Percentiles rank a stretch among this genome's conserved stretches.
phyloP scores from a whole-genome alignment of 2,329 filamentous ascomycete species.

The Eurotiales sp. region DNA sequence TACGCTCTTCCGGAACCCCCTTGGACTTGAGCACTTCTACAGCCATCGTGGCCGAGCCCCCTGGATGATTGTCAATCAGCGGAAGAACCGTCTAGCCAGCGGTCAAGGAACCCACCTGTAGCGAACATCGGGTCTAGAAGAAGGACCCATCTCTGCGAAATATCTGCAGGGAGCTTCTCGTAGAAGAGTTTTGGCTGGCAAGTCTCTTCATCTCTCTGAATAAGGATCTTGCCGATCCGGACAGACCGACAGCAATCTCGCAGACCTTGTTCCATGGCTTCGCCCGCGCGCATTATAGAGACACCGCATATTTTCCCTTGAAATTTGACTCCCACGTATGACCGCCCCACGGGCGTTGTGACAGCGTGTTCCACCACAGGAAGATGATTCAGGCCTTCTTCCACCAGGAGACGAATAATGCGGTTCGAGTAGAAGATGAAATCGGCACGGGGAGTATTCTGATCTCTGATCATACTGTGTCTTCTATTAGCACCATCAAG shows the following conservation, averaged over 20 bases:
- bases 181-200: slow-evolving; percentile 90
- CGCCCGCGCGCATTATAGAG: slow-evolving; percentile 95
- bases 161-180: slow-evolving; percentile 93
- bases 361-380: slow-evolving; percentile 85
- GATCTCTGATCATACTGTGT: slow-evolving; percentile 87
- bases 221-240: slow-evolving; percentile 95
- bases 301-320: slow-evolving; percentile 98
- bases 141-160: slow-evolving; percentile 86
- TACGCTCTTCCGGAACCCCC: slow-evolving; percentile 90
- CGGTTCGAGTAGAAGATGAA: slow-evolving; percentile 99
- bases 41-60: slow-evolving; percentile 94
- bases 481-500: slow-evolving; percentile 14
- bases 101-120: slow-evolving; percentile 59
- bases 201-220: slow-evolving; percentile 95
- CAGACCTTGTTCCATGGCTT: slow-evolving; percentile 97
- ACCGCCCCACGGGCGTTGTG: slow-evolving; percentile 82
- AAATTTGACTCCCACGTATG: slow-evolving; percentile 88
- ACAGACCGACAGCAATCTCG: slow-evolving; percentile 97
- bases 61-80: slow-evolving; percentile 46
- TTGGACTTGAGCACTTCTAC: slow-evolving; percentile 86
- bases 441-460: slow-evolving; percentile 83
- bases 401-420: slow-evolving; percentile 92
- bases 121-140: slow-evolving; percentile 98
- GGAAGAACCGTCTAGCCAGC: not conserved
- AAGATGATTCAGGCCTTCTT: slow-evolving; percentile 95